Evolutionary conservation across 371 early-diverging fungal species (phyloP).

Genomic region (Mucor velutinosus): DNA sequence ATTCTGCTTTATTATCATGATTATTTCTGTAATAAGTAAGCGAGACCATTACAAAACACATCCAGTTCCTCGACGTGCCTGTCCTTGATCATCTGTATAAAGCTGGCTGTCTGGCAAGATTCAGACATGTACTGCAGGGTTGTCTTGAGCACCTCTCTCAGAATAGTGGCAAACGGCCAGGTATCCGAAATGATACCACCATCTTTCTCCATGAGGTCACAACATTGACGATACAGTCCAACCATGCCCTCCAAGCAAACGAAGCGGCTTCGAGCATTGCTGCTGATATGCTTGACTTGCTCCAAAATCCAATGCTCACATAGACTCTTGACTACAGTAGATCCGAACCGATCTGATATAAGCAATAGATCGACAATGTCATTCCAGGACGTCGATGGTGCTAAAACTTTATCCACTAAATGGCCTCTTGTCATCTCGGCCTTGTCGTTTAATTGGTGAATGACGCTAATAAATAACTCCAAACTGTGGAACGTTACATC

Average conservation of each 20-base stretch:
- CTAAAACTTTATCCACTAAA: not conserved
- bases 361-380: conserved; percentile 28
- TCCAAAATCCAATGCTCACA: conserved; percentile 37
- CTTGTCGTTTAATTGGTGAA: conserved; percentile 16
- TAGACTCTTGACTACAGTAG: conserved; percentile 2
- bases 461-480: not conserved
- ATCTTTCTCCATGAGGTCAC: conserved; percentile 21
- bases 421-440: not conserved
- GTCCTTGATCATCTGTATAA: conserved; percentile 26
- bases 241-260: conserved; percentile 24
- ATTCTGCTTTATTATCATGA: not conserved
- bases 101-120: conserved; percentile 12
- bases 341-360: conserved; percentile 34
- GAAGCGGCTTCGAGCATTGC: not conserved
- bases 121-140: conserved; percentile 12
- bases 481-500: conserved; percentile 27
- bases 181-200: conserved; percentile 27
- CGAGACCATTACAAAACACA: conserved; percentile 31
- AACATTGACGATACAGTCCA: conserved; percentile 28
- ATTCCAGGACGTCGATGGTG: conserved; percentile 12
- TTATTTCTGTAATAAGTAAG: conserved; percentile 15
- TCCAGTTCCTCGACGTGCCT: conserved; percentile 24
- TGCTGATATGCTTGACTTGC: not conserved
- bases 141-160: conserved; percentile 12
- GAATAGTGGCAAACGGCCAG: conserved; percentile 32